Conservation (phyloP, 176 grass and related monocot genomes). For the Cocos nucifera region DNA sequence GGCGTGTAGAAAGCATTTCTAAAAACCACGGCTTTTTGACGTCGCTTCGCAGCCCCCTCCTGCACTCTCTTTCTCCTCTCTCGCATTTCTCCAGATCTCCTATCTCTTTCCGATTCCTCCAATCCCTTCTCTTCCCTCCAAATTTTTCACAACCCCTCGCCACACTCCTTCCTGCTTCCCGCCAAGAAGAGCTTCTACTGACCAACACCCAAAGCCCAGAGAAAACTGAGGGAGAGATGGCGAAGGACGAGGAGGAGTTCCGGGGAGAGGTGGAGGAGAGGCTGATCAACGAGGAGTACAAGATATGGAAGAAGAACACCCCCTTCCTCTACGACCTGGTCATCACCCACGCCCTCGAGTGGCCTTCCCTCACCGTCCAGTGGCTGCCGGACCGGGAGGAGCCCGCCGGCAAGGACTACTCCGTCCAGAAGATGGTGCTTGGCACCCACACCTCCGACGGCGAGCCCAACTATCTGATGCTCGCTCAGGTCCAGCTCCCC, state of each 20-base stretch:
- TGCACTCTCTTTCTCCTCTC: no score
- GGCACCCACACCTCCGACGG: conserved; percentile 85
- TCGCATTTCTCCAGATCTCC: no score
- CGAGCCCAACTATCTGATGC: conserved; percentile 97
- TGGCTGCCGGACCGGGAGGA: conserved; percentile 82
- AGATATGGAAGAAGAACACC: conserved; percentile 99
- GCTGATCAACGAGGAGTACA: conserved; percentile 98
- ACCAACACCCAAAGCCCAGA: no score
- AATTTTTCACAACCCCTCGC: no score
- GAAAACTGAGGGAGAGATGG: not conserved
- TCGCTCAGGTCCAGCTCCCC: conserved; percentile 81
- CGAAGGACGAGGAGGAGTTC: conserved; percentile 68
- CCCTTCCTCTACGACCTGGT: conserved; percentile 98
- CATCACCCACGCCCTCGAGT: conserved; percentile 87
- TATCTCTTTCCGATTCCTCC: no score
- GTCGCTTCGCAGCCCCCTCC: no score
- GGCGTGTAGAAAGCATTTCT: no score
- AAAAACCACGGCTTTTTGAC: no score
- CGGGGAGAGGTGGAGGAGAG: conserved; percentile 72
- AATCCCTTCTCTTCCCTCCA: no score
- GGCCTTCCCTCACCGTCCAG: conserved; percentile 90
- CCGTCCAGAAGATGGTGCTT: conserved; percentile 89
- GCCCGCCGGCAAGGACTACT: conserved; percentile 85
- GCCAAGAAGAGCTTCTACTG: no score
- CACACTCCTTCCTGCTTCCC: no score